Percentiles rank a stretch among this genome's conserved stretches.
Conservation (phyloP, 768 basidiomycete genomes). For the Erythrobasidium yunnanense region DNA sequence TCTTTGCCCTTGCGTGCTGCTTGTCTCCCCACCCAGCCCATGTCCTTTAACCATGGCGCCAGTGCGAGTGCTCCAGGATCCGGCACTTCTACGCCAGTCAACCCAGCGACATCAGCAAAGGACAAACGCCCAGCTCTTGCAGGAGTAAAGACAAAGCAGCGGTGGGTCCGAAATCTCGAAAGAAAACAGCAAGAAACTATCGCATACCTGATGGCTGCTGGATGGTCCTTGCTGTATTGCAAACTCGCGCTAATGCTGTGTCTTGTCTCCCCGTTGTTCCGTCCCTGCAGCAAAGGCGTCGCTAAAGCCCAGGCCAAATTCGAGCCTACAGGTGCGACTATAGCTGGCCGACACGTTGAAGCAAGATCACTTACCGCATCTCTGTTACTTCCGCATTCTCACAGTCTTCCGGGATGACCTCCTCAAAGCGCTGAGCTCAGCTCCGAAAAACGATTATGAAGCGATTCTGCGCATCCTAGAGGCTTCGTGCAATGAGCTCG, state of each 20-base stretch:
- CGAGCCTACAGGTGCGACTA: slow-evolving; percentile 29
- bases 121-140: slow-evolving; percentile 17
- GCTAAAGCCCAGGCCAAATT: slow-evolving; percentile 35
- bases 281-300: slow-evolving; percentile 29
- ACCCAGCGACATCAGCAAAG: not conserved
- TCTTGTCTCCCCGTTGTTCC: not conserved
- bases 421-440: slow-evolving; percentile 77
- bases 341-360: no score
- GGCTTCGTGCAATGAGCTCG: slow-evolving; percentile 82
- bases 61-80: not conserved
- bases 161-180: no score
- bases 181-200: no score
- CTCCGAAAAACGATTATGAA: slow-evolving; percentile 65
- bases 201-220: no score
- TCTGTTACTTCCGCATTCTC: not conserved
- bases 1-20: no score
- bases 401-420: slow-evolving; percentile 86
- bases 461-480: slow-evolving; percentile 69
- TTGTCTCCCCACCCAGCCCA: not conserved
- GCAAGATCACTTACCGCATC: not conserved
- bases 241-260: not conserved
- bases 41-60: not conserved
- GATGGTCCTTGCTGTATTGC: not conserved
- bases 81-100: not conserved
- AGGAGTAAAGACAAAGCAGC: slow-evolving; percentile 24